Conservation (phyloP, 2,329 filamentous ascomycete genomes). For the Aureobasidium sp. region DNA sequence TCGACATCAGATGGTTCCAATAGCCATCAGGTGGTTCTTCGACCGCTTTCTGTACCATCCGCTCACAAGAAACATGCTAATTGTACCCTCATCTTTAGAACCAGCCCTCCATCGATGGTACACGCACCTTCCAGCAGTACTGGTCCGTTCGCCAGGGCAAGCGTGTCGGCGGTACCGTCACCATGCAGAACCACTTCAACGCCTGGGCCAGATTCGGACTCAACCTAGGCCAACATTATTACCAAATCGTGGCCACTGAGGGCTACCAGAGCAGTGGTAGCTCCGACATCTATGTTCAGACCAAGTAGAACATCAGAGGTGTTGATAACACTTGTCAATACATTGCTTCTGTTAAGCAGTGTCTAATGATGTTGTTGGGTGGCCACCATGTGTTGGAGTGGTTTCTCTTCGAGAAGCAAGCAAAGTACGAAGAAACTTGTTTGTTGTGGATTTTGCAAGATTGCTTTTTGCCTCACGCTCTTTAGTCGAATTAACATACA, state of each 20-base stretch:
- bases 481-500: not conserved
- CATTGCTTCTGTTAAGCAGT: not conserved
- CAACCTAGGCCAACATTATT: slow-evolving; percentile 41
- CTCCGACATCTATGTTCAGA: slow-evolving; percentile 15
- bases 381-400: not conserved
- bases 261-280: slow-evolving; percentile 33
- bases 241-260: slow-evolving; percentile 43
- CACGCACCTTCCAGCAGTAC: slow-evolving; percentile 46
- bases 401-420: not conserved
- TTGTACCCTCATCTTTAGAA: slow-evolving; percentile 9
- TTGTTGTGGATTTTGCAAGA: not conserved
- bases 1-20: no score
- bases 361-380: not conserved
- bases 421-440: not conserved
- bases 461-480: not conserved
- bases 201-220: slow-evolving; percentile 43
- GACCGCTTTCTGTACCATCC: no score
- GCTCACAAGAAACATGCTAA: no score
- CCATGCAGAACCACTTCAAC: slow-evolving; percentile 42
- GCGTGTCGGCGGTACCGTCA: slow-evolving; percentile 43
- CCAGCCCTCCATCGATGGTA: slow-evolving; percentile 43
- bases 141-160: slow-evolving; percentile 45
- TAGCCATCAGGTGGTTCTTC: no score
- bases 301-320: not conserved
- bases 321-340: not conserved